Percentiles rank a stretch among this genome's conserved stretches.
Conservation (phyloP, 441 rosid genomes). For the Euphorbia celastroides region DNA sequence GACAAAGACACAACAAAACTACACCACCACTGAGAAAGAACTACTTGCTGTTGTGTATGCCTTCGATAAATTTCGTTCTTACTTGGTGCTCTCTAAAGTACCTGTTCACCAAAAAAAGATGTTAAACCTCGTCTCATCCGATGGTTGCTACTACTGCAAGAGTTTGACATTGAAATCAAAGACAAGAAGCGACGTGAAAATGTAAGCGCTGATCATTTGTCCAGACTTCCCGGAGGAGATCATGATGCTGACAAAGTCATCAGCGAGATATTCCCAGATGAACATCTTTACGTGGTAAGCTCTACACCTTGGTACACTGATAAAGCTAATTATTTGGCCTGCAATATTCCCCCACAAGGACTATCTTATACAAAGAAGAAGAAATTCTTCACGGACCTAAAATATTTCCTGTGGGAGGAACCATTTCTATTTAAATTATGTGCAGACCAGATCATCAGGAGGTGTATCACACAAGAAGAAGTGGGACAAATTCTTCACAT, state of each 20-base stretch:
- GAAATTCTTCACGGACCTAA: not conserved
- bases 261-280: not conserved
- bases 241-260: not conserved
- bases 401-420: not conserved
- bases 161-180: not conserved
- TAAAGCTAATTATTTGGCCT: not conserved
- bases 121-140: not conserved
- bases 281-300: not conserved
- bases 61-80: not conserved
- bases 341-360: not conserved
- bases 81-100: not conserved
- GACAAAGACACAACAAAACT: not conserved
- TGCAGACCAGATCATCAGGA: not conserved
- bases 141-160: not conserved
- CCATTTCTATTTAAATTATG: not conserved
- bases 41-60: not conserved
- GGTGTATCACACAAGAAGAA: not conserved
- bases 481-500: no score
- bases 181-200: not conserved
- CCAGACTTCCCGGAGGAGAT: not conserved
- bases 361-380: not conserved
- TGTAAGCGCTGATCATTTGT: not conserved
- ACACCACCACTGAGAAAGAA: constrained; percentile 4
- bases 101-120: not conserved
- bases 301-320: not conserved